Base-by-base conservation (phyloP, 176 grass and related monocot species). In the Phragmites australis region DNA sequence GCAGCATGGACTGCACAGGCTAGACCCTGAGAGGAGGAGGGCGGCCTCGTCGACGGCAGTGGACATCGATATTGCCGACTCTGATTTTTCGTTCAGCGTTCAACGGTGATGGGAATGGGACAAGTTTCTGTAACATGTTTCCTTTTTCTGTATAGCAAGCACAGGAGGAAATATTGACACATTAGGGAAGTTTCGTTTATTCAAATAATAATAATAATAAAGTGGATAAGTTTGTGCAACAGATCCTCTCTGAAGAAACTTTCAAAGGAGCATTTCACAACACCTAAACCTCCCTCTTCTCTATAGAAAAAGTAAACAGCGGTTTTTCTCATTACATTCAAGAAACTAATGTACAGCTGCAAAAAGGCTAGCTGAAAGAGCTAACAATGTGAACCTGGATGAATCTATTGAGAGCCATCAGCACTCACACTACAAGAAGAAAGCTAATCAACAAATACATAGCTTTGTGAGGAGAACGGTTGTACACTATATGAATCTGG, bases 71-170 rank as follows among this genome's bases (percentile, higher is more conserved):
- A 71, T 74, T 0, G 47, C 22, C 1, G 72, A 72, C 13, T 26
- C 75, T 22, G 86, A 91, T 30, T 93, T 93, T 75, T 86, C 92
- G 8, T 93, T 93, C 51, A 61, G 76, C 11, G n/a, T 6, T 1
- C 81, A 89, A 12, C 72, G 50, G 31, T 85, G 78, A 89, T 5
- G 18, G 14, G 19, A 71, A 89, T 5, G 18, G 14, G 19, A 71
- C 12, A 0, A 27, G 43, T 47, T 16, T 81, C 6, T 76, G 44
- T 65, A 48, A 23, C 29, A 17, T 67, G 45, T 29, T 46, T 19
- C 22, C 27, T 1, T 71, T 47, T 15, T 46, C 9, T 89, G 86
- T 88, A 78, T 73, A 88, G 74, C 17, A 53, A 40, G 41, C 16
- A 40, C 69, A 81, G 62, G 27, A 72, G 29, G 5, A 71, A 41